phyloP scores from a whole-genome alignment of 148 eudicot species.

The Gaultheria prostrata region DNA sequence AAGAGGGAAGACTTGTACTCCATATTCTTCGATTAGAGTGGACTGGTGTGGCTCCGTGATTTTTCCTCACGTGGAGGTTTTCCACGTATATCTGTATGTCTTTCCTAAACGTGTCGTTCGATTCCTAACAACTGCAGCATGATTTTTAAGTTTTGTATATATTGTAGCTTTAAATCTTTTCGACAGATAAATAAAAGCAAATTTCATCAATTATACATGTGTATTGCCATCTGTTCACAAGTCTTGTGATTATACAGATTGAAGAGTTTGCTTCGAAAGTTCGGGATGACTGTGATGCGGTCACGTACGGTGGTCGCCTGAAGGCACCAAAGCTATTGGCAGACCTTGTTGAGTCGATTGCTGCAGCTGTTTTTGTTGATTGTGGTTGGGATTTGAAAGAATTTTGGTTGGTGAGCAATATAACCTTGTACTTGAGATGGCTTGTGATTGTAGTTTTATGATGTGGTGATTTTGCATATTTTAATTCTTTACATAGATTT shows the following conservation, averaged over 20 bases:
- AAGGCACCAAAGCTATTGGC: background rate
- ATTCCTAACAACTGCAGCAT: too few species aligned
- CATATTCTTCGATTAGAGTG: too few species aligned
- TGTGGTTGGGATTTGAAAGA: background rate
- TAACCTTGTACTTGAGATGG: background rate
- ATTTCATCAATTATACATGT: background rate
- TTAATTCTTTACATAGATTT: background rate
- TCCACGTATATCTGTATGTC: too few species aligned
- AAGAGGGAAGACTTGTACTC: too few species aligned
- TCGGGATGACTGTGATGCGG: background rate
- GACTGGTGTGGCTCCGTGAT: too few species aligned
- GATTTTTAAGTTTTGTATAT: too few species aligned
- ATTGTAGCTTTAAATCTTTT: background rate
- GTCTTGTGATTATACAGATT: background rate
- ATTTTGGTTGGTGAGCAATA: conserved; percentile 2
- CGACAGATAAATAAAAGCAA: background rate
- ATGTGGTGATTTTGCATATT: background rate
- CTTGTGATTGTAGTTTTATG: background rate
- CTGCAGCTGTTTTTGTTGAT: background rate
- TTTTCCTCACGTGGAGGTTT: too few species aligned
- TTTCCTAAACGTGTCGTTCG: too few species aligned
- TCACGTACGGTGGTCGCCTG: background rate
- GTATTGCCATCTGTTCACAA: background rate
- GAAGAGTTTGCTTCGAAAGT: background rate
- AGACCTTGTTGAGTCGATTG: background rate